Evolutionary conservation across 495 filamentous ascomycete species (phyloP), one percentile per base, ranked within the genome.

Genomic region (Penicillium manginii): DNA sequence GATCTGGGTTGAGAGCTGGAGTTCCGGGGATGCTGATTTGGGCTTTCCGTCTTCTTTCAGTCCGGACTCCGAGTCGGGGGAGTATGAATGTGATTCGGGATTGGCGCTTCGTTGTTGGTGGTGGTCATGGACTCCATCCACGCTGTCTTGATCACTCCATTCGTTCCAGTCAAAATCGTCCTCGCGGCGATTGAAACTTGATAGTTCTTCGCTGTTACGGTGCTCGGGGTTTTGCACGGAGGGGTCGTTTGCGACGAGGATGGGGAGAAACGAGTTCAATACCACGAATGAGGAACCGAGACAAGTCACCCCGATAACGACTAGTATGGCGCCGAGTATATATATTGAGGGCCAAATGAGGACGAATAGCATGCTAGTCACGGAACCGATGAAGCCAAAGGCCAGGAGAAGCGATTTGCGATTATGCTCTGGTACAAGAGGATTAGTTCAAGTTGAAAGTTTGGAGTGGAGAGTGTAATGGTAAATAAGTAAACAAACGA

Each of bases 331-430:
- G 32, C 87, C 91, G 29, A 97, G 78, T 7, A 94, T 61, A 63
- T 91, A 96, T 4, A 88, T 75, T 3, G 82, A 75, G 4, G 89
- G 84, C 3, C 82, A 81, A 49, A 96, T 81, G 45, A 90, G 84
- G 32, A 96, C 80, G 68, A 96, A 97, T 3, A 88, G 78, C 91
- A 97, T 97, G 40, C 89, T 92, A 35, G 84, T 83, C 12, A 83
- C 74, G 52, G 90, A 86, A 8, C 92, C 92, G n/a, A 84, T 73
- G 72, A 91, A 89, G 29, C 88, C 92, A 65, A 96, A 96, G 2
- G 73, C 72, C 12, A 97, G 75, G 8, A 97, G 80, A 3, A 97
- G 79, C 14, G 84, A 86, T 73, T 96, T 97, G 53, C 80, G 68
- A 62, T 82, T 78, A 18, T 65, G 72, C 50, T 72, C 76, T 79